Evolutionary conservation across 345 rosid genomes (phyloP).

Genomic region (Acer saccharum): DNA sequence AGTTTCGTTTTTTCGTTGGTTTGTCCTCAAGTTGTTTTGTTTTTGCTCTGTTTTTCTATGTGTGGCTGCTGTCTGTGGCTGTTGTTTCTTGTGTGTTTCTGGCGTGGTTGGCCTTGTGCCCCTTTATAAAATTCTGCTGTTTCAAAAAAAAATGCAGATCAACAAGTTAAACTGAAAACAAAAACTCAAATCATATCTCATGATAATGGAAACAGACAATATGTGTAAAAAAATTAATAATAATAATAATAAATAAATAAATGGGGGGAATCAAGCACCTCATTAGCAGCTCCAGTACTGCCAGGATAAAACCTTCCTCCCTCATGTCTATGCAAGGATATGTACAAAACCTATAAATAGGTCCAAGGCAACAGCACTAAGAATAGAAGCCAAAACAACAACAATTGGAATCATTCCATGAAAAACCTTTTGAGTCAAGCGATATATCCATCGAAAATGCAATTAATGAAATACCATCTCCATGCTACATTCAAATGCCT

Average conservation of each 20-base stretch:
- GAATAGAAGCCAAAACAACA: slow-evolving; percentile 7
- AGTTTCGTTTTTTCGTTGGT: too few species aligned
- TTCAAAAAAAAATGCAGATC: too few species aligned
- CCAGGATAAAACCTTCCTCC: slow-evolving; percentile 92
- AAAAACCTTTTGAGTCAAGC: background rate
- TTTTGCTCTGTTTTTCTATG: too few species aligned
- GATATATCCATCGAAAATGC: slow-evolving; percentile 1
- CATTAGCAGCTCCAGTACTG: slow-evolving; percentile 82
- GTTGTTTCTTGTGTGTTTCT: too few species aligned
- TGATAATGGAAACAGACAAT: background rate
- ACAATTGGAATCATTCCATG: background rate
- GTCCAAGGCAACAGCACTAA: slow-evolving; percentile 9
- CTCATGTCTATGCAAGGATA: slow-evolving; percentile 94
- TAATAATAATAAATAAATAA: too few species aligned
- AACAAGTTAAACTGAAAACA: background rate
- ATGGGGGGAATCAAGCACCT: slow-evolving; percentile 46
- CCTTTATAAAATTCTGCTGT: too few species aligned
- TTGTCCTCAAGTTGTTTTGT: too few species aligned
- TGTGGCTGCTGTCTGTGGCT: too few species aligned
- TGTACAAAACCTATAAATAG: slow-evolving; percentile 69
- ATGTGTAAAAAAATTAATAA: background rate
- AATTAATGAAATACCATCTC: background rate
- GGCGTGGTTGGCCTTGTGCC: too few species aligned
- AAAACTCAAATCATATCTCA: background rate
- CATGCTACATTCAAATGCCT: slow-evolving; percentile 14